Conservation (phyloP, 352 stramenopile species). For the Vaucheria bursata region DNA sequence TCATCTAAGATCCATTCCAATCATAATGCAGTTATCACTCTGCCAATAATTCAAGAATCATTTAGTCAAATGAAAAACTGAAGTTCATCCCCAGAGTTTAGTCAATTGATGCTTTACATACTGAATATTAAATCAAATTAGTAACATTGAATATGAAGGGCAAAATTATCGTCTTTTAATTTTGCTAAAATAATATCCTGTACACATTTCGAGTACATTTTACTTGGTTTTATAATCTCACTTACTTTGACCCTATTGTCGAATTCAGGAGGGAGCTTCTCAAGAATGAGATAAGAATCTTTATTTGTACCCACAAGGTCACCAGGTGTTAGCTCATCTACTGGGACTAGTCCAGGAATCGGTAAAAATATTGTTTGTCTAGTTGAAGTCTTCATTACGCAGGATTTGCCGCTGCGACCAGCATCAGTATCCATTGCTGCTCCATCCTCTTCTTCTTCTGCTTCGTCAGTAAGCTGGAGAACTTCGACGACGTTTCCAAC, state of each 20-base stretch:
- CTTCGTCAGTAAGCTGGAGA: slow-evolving; percentile 2
- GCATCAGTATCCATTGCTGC: slow-evolving; percentile 80
- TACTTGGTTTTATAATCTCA: neutral
- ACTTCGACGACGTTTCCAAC: slow-evolving; percentile 54
- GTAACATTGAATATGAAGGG: neutral
- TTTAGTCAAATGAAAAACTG: neutral
- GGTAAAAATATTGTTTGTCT: slow-evolving; percentile 92
- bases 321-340: slow-evolving; percentile 83
- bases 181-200: neutral
- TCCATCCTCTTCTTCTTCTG: slow-evolving; percentile 72
- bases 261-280: slow-evolving; percentile 97
- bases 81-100: neutral
- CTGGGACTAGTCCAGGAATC: slow-evolving; percentile 85
- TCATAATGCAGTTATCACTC: too few species aligned
- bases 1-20: too few species aligned
- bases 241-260: slow-evolving; percentile 55
- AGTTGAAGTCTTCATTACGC: slow-evolving; percentile 96
- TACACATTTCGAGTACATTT: neutral
- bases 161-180: neutral
- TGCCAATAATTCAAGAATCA: slow-evolving; percentile 50
- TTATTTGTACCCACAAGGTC: slow-evolving; percentile 99
- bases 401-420: slow-evolving; percentile 76
- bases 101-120: neutral
- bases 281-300: slow-evolving; percentile 95
- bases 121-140: neutral